phyloP scores from a whole-genome alignment of 2,329 filamentous ascomycete genomes.

The Talaromyces albobiverticillius region DNA sequence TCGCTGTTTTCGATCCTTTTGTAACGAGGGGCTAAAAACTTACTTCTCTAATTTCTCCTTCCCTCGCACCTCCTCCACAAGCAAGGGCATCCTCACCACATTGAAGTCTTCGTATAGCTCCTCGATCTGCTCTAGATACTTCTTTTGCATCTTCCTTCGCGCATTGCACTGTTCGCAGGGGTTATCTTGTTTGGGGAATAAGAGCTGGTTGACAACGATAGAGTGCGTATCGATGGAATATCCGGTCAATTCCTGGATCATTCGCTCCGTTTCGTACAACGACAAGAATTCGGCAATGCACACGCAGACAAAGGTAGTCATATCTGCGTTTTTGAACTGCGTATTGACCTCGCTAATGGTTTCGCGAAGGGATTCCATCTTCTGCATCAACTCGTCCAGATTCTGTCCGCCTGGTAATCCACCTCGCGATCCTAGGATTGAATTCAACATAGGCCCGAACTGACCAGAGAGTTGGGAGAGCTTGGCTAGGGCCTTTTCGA shows the following conservation, averaged over 20 bases:
- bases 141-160: constrained; percentile 96
- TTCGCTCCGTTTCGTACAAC: constrained; percentile 97
- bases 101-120: constrained; percentile 99
- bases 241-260: constrained; percentile 95
- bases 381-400: constrained; percentile 86
- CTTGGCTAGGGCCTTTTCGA: constrained; percentile 98
- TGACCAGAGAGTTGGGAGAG: constrained; percentile 89
- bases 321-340: constrained; percentile 94
- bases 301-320: constrained; percentile 97
- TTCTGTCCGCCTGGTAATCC: constrained; percentile 88
- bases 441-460: constrained; percentile 94
- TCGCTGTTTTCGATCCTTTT: constrained; percentile 17
- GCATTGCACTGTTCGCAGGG: constrained; percentile 94
- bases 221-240: constrained; percentile 95
- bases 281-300: constrained; percentile 97
- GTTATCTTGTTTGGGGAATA: constrained; percentile 84
- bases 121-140: constrained; percentile 97
- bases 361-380: constrained; percentile 88
- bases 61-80: constrained; percentile 92
- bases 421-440: constrained; percentile 75
- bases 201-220: constrained; percentile 96
- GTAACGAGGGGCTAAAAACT: constrained; percentile 20
- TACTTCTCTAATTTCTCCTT: constrained; percentile 89
- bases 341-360: constrained; percentile 95
- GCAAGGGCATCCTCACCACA: constrained; percentile 94